Conservation (phyloP, 2,329 filamentous ascomycete species). For the Cladorrhinum sp. region DNA sequence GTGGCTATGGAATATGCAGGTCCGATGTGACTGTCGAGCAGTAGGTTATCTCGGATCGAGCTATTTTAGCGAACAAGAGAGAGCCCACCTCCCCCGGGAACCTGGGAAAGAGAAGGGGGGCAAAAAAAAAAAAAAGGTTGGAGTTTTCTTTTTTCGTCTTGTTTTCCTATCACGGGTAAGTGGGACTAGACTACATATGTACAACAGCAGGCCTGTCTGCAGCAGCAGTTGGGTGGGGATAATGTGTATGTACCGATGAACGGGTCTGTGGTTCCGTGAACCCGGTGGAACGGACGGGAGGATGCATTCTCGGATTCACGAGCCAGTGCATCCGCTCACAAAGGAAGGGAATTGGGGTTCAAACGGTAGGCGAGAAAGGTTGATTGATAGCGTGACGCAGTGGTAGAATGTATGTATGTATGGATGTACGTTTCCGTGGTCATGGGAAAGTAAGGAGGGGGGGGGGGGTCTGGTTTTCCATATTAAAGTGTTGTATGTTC, state of each 20-base stretch:
- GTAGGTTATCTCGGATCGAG: too few relatives aligned
- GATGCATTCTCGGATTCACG: neutral
- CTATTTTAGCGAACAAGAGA: too few relatives aligned
- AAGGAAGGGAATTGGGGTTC: slow-evolving; percentile 1
- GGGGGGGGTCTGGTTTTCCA: too few relatives aligned
- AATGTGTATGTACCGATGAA: neutral
- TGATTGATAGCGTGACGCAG: neutral
- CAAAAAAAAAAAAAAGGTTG: too few relatives aligned
- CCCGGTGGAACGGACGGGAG: neutral
- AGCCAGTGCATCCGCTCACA: neutral
- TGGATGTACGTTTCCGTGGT: slow-evolving; percentile 2
- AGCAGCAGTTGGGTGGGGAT: too few relatives aligned
- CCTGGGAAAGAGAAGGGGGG: neutral
- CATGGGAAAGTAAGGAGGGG: too few relatives aligned
- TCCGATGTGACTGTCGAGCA: slow-evolving; percentile 16
- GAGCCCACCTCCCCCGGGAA: neutral
- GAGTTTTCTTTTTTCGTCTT: neutral
- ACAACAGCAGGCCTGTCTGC: neutral
- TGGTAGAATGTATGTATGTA: neutral
- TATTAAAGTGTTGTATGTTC: slow-evolving; percentile 11
- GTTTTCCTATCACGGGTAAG: neutral
- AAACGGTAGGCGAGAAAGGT: neutral
- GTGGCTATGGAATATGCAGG: slow-evolving; percentile 10
- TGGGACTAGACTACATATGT: neutral
- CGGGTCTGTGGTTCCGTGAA: neutral